A percentile compares a stretch with the other conserved stretches of the same genome.
Evolutionary conservation across 2,329 filamentous ascomycete species (phyloP).

Genomic region (Ascochyta viciae-villosae): DNA sequence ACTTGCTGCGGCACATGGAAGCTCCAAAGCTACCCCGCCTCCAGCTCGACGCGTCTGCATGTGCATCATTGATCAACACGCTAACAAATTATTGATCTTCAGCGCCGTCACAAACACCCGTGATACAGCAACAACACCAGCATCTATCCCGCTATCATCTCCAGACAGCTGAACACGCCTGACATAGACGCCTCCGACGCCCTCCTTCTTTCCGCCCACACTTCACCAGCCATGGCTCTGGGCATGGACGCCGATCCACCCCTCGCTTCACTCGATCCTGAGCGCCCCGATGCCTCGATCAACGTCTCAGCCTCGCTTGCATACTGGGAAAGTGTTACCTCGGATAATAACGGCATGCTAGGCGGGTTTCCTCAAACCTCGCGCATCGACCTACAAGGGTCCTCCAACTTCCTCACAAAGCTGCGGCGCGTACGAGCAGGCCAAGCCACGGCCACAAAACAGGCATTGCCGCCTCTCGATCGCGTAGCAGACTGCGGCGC

Average conservation of each 20-base stretch:
- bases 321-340: slow-evolving; percentile 62
- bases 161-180: neutral
- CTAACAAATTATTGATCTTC: slow-evolving; percentile 4
- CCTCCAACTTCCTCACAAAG: slow-evolving; percentile 72
- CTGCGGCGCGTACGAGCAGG: slow-evolving; percentile 53
- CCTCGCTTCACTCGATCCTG: slow-evolving; percentile 22
- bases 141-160: neutral
- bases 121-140: neutral
- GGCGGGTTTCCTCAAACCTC: slow-evolving; percentile 75
- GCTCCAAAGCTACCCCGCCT: slow-evolving; percentile 14
- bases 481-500: slow-evolving; percentile 67
- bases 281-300: slow-evolving; percentile 53
- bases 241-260: slow-evolving; percentile 38
- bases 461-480: slow-evolving; percentile 39
- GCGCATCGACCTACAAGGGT: slow-evolving; percentile 74
- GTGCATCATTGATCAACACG: slow-evolving; percentile 11
- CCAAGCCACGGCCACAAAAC: slow-evolving; percentile 32
- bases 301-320: slow-evolving; percentile 52
- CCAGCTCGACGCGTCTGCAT: slow-evolving; percentile 14
- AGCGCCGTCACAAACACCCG: neutral
- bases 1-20: neutral
- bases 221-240: slow-evolving; percentile 24
- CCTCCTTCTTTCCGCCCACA: neutral
- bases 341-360: slow-evolving; percentile 76
- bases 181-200: neutral